Conservation (phyloP, 441 rosid genomes). For the Rhodomyrtus psidioides region DNA sequence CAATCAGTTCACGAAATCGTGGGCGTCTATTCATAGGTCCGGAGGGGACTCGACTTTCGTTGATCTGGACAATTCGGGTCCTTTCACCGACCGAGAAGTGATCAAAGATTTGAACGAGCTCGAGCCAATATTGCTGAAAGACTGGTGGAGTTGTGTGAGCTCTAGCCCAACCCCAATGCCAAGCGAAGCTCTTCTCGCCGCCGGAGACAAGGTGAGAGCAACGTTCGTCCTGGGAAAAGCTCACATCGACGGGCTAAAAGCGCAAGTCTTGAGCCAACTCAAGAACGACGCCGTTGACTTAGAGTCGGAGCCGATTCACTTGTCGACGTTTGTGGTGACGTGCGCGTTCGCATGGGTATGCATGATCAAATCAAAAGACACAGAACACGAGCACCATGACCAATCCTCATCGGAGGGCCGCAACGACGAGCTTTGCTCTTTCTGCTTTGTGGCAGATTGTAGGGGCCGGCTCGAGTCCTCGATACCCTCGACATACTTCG, state of each 20-base stretch:
- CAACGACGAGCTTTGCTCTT: neutral
- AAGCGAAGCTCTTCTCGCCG: neutral
- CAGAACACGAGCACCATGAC: neutral
- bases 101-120: neutral
- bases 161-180: neutral
- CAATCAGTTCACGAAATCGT: slow-evolving; percentile 10
- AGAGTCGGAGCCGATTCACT: neutral
- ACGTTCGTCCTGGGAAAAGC: slow-evolving; percentile 19
- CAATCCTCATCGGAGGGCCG: neutral
- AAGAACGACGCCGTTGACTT: neutral
- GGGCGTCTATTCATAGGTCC: neutral
- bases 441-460: slow-evolving; percentile 18
- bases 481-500: slow-evolving; percentile 23
- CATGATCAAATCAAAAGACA: neutral
- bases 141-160: neutral
- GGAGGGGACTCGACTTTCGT: neutral
- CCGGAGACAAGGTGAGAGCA: slow-evolving; percentile 17
- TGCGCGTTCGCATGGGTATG: neutral
- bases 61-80: neutral
- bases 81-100: neutral
- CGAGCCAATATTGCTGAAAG: neutral
- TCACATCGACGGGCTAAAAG: slow-evolving; percentile 20
- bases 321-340: slow-evolving; percentile 1
- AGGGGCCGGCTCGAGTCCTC: slow-evolving; percentile 6
- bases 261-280: neutral